These are phyloP conservation scores for Kwoniella pini DNA, from an alignment of 768 basidiomycete species.

Conservation along the genomic window DNA sequence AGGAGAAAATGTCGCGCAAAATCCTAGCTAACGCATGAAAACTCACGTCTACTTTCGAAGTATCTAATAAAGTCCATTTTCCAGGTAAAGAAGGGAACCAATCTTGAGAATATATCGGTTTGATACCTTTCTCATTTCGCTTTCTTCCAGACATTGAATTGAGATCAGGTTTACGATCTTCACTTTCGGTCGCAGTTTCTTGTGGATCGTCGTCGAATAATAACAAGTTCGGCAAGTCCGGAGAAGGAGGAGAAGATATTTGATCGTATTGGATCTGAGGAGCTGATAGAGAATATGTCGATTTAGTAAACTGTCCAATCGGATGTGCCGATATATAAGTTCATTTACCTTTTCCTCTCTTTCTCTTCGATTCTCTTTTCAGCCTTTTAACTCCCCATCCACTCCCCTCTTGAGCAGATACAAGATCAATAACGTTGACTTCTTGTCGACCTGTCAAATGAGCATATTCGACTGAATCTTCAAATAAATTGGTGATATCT, in stretches of 20 bases:
- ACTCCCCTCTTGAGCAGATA: conserved; percentile 13
- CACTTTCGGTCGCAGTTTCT: neutral
- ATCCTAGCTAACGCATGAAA: too few relatives aligned
- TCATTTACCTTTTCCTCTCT: conserved; percentile 10
- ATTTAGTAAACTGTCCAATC: too few relatives aligned
- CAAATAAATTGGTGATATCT: conserved; percentile 22
- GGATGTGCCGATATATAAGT: neutral
- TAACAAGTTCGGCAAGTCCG: neutral
- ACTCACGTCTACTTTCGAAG: neutral
- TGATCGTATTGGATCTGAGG: neutral
- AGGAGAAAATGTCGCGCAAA: too few relatives aligned
- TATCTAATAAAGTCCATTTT: conserved; percentile 29
- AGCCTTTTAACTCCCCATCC: conserved; percentile 13
- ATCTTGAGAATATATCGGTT: conserved; percentile 26
- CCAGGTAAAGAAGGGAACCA: conserved; percentile 34
- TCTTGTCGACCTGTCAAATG: conserved; percentile 17
- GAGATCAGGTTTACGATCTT: conserved; percentile 28
- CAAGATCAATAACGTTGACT: conserved; percentile 16
- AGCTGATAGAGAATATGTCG: neutral
- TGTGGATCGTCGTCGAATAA: neutral
- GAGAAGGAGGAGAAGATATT: conserved; percentile 9
- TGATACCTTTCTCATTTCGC: conserved; percentile 4
- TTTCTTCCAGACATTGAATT: neutral
- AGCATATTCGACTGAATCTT: conserved; percentile 13
- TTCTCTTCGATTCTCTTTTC: conserved; percentile 17